Percentiles rank a stretch among this genome's conserved stretches.
These are phyloP conservation scores for Entonaema liquescens DNA, from an alignment of 495 filamentous ascomycete species.

Conservation along the genomic window DNA sequence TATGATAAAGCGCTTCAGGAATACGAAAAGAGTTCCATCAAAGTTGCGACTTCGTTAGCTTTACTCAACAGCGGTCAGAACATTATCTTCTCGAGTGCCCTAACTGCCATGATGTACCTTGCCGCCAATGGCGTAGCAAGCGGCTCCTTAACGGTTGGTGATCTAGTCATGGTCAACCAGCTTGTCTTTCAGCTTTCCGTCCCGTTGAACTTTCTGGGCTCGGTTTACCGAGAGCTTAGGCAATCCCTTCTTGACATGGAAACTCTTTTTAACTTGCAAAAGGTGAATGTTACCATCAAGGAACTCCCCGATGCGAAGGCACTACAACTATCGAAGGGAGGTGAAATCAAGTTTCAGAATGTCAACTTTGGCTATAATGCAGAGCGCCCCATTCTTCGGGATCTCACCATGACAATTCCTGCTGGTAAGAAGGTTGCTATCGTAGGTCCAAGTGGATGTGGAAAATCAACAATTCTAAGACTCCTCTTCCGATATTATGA, in stretches of 20 bases:
- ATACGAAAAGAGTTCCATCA: conserved; percentile 95
- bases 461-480: conserved; percentile 91
- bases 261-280: conserved; percentile 98
- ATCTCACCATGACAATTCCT: conserved; percentile 87
- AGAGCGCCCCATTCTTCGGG: conserved; percentile 86
- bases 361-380: conserved; percentile 92
- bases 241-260: conserved; percentile 98
- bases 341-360: conserved; percentile 92
- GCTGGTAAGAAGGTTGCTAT: conserved; percentile 95
- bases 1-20: conserved; percentile 87
- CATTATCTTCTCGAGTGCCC: conserved; percentile 92
- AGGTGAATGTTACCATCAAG: conserved; percentile 89
- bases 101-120: conserved; percentile 98
- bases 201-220: conserved; percentile 94
- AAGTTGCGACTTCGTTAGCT: conserved; percentile 90
- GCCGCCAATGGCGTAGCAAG: conserved; percentile 86
- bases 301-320: conserved; percentile 77
- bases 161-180: conserved; percentile 98
- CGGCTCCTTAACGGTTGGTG: conserved; percentile 87
- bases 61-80: conserved; percentile 98
- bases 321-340: conserved; percentile 75
- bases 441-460: conserved; percentile 93
- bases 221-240: conserved; percentile 92
- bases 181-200: conserved; percentile 97
- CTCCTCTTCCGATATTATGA: conserved; percentile 96